Base-by-base conservation (phyloP, 2,329 filamentous ascomycete genomes). In the Esteya vermicola region DNA sequence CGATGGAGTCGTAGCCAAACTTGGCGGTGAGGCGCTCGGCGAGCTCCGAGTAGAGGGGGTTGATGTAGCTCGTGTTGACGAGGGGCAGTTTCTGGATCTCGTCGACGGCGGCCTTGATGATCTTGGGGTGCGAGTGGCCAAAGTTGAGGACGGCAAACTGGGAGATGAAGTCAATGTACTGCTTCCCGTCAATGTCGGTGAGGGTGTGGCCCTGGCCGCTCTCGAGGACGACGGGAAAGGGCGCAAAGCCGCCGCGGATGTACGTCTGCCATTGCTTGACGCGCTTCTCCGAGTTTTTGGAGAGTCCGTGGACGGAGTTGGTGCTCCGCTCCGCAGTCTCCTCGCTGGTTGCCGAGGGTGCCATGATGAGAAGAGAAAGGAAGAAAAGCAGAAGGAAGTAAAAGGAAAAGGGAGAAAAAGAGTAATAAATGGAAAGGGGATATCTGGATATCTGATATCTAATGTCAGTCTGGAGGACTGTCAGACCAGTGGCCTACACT, bases 61-160 rank as follows among this genome's bases (percentile, higher is more conserved):
- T 39, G 38, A 39, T 39, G 18, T 39, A 39, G 30, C 38, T 39
- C 18, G 38, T 39, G 38, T 39, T 39, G 18, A 33, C 16, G 12
- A 39, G 31, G 5, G 38, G 38, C 31, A 39, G 30, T 19, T 19
- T 26, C 31, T 33, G 22, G 31, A 39, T 27, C 23, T 39, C 31
- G 23, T 39, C 38, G 18, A 39, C 38, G 18, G 38, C 38, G 6
- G 38, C 38, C 31, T 34, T 27, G 38, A 39, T 34, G 22, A 39
- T 33, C 38, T 34, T 34, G 16, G 38, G 38, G 31, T 39, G 38
- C 10, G n/a, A 20, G 38, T 39, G 38, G 16, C 38, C 38, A 34
- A 39, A 39, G 23, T 18, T 34, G 22, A 39, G 26, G 16, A 39
- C 38, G 12, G 38, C 38, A 33, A 39, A 39, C 30, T 39, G 38